Evolutionary conservation across 306 rosid species (phyloP), one percentile per base, ranked within the genome.

Genomic region (Abrus pulchellus): DNA sequence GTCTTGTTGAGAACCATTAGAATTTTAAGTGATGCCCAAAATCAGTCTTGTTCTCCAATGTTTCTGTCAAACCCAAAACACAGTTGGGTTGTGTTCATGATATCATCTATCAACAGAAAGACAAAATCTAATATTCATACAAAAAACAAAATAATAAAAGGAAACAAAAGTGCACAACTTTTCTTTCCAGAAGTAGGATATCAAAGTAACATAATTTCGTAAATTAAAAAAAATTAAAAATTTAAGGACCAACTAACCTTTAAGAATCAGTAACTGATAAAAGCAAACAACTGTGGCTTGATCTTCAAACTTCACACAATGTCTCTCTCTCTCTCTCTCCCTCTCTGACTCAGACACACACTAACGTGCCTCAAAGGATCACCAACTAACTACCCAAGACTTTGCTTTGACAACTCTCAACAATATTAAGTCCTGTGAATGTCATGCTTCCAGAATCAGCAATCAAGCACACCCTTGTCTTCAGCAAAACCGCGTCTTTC

Each of bases 171-270:
- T 49, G 54, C n/a, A 61, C 3, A 12, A 47, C 73, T 80, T 86
- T 86, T 10, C 64, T 40, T 72, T 56, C 44, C 45, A 59, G 88
- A 77, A 84, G 74, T 14, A 50, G 79, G 83, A 62, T 83, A 84
- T 79, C 81, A 75, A 83, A 85, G 85, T 83, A 87, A 86, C 28
- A 6, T 5, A 65, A 67, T 9, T 36, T 34, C 33, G 34, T 1
- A 20, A 7, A 11, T 4, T 20, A 20, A 20, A 14, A 45, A 62
- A 47, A 61, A 50, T 10, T 33, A 33, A 45, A 55, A 13, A 34
- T 8, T 80, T 28, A 80, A 79, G 86, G 69, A 93, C 86, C 52
- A 87, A 91, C 94, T 88, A 87, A 91, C 93, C 97, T 95, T 91
- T 52, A 90, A 84, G 94, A 74, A 82, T 80, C 86, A 41, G 86